phyloP scores from a whole-genome alignment of 2,329 filamentous ascomycete species.

The Cordyceps militaris region DNA sequence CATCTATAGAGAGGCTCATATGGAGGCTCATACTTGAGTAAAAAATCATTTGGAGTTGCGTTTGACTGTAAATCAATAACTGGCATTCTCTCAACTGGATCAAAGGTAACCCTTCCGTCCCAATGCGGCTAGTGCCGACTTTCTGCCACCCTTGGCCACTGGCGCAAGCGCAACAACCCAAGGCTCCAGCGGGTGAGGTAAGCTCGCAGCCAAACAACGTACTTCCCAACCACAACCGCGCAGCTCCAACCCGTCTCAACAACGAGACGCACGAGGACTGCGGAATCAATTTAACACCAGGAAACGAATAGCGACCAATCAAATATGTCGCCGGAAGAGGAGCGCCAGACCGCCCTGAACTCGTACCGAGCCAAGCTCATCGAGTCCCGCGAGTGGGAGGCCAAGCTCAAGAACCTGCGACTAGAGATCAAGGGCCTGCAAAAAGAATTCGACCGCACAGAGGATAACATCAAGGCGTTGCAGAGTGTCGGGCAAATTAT shows the following conservation, averaged over 20 bases:
- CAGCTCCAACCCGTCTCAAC: neutral
- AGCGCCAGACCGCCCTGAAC: slow-evolving; percentile 63
- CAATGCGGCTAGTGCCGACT: slow-evolving; percentile 9
- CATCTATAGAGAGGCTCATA: too few relatives aligned
- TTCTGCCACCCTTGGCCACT: slow-evolving; percentile 13
- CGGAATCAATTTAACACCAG: neutral
- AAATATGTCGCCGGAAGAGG: slow-evolving; percentile 47
- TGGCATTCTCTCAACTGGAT: too few relatives aligned
- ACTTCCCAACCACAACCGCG: slow-evolving; percentile 1
- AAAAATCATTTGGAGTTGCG: too few relatives aligned
- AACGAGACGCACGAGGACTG: neutral
- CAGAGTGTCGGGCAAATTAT: slow-evolving; percentile 99
- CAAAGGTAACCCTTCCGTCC: neutral
- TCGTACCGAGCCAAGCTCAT: slow-evolving; percentile 76
- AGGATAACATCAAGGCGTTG: slow-evolving; percentile 98
- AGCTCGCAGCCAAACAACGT: slow-evolving; percentile 22
- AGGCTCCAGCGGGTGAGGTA: slow-evolving; percentile 34
- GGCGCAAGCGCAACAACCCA: slow-evolving; percentile 11
- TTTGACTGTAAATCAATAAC: too few relatives aligned
- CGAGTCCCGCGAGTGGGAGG: slow-evolving; percentile 97
- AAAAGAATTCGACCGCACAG: slow-evolving; percentile 91
- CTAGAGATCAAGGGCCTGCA: slow-evolving; percentile 94
- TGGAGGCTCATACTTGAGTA: too few relatives aligned
- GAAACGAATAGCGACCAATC: slow-evolving; percentile 11
- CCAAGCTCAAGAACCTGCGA: slow-evolving; percentile 89